Evolutionary conservation across 208 protist genomes (phyloP).

Genomic region (Spongospora subterranea): DNA sequence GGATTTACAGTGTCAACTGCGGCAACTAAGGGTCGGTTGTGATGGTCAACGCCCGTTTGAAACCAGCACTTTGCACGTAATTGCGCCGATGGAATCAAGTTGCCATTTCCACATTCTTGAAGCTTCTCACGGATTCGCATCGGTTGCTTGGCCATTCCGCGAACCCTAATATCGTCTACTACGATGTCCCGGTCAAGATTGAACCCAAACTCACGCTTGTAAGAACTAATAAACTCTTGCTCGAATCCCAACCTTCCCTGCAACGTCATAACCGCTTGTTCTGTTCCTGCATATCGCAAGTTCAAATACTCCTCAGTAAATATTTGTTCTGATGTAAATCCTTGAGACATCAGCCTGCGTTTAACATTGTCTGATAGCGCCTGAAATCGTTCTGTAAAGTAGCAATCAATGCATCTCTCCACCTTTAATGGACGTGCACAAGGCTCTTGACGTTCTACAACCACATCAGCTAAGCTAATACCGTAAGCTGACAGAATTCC

Average conservation of each 20-base stretch:
- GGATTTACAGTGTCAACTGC: not conserved
- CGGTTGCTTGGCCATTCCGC: conserved; percentile 69
- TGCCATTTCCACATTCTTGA: not conserved
- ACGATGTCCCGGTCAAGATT: conserved; percentile 80
- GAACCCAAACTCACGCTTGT: conserved; percentile 61
- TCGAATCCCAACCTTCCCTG: conserved; percentile 48
- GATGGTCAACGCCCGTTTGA: not conserved
- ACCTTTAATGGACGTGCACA: not conserved
- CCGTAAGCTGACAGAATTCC: conserved; percentile 88
- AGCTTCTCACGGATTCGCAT: not conserved
- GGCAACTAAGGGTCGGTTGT: not conserved
- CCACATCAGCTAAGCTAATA: conserved; percentile 86
- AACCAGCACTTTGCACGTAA: not conserved
- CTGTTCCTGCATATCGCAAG: conserved; percentile 83
- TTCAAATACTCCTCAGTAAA: conserved; percentile 14
- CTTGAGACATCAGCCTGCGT: not conserved
- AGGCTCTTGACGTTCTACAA: conserved; percentile 79
- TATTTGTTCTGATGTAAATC: not conserved
- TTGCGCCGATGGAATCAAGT: not conserved
- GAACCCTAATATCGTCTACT: conserved; percentile 88
- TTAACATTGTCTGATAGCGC: not conserved
- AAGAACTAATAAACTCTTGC: not conserved
- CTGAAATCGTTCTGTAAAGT: not conserved
- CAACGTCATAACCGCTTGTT: conserved; percentile 85
- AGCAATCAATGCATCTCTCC: not conserved